phyloP scores from a whole-genome alignment of 2,329 filamentous ascomycete genomes.

The Ophiocordyceps polyrhachis-furcata region DNA sequence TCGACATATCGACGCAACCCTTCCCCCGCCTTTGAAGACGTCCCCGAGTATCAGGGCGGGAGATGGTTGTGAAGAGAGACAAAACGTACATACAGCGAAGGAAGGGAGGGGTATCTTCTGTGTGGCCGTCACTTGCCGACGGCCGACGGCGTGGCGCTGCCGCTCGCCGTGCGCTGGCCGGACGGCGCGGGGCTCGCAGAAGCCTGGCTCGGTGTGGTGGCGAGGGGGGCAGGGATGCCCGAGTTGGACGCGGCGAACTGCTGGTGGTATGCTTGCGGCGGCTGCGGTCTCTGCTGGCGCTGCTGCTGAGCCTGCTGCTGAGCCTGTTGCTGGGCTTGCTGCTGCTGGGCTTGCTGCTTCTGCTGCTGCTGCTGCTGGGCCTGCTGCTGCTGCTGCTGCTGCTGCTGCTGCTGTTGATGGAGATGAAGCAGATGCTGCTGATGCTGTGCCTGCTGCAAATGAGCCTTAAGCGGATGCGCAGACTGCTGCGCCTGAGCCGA shows the following conservation, averaged over 20 bases:
- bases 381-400: slow-evolving; percentile 12
- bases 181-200: slow-evolving; percentile 6
- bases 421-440: slow-evolving; percentile 5
- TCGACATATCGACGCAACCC: background rate
- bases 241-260: slow-evolving; percentile 3
- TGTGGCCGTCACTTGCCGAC: slow-evolving; percentile 7
- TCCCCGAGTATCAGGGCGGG: background rate
- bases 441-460: slow-evolving; percentile 4
- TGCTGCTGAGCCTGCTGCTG: slow-evolving; percentile 4
- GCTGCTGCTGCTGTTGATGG: slow-evolving; percentile 2
- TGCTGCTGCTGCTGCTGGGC: slow-evolving; percentile 3
- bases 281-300: slow-evolving; percentile 4
- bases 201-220: slow-evolving; percentile 1
- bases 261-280: slow-evolving; percentile 4
- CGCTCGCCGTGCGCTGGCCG: slow-evolving; percentile 18
- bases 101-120: background rate
- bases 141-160: slow-evolving; percentile 20
- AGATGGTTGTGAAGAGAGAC: background rate
- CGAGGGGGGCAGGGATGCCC: background rate
- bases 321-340: slow-evolving; percentile 5
- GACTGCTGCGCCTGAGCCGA: slow-evolving; percentile 11
- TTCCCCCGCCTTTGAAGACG: background rate
- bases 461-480: slow-evolving; percentile 1
- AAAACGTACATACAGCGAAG: background rate
- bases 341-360: slow-evolving; percentile 3